phyloP scores from a whole-genome alignment of 2,329 filamentous ascomycete genomes.

The Sodiomyces alkalinus region DNA sequence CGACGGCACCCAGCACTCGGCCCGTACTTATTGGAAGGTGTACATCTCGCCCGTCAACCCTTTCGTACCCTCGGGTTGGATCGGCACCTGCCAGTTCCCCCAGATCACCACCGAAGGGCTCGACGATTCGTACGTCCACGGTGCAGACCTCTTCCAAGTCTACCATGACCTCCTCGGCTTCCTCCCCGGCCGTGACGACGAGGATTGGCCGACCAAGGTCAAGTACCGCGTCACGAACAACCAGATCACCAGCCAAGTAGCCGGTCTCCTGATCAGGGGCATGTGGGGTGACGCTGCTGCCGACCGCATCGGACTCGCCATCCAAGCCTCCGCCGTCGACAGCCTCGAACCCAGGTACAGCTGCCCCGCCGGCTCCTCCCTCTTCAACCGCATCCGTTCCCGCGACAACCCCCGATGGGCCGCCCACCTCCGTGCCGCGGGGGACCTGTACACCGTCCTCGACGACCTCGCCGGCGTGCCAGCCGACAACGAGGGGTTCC shows the following conservation, averaged over 20 bases:
- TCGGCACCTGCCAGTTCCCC: slow-evolving; percentile 64
- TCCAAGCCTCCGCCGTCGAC: slow-evolving; percentile 41
- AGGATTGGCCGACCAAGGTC: slow-evolving; percentile 28
- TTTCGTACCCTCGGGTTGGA: slow-evolving; percentile 49
- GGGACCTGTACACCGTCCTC: slow-evolving; percentile 39
- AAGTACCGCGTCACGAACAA: slow-evolving; percentile 67
- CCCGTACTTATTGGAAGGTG: slow-evolving; percentile 49
- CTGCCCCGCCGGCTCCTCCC: slow-evolving; percentile 35
- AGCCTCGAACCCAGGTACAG: slow-evolving; percentile 59
- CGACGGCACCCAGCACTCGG: slow-evolving; percentile 25
- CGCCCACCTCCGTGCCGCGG: slow-evolving; percentile 42
- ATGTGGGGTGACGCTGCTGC: slow-evolving; percentile 39
- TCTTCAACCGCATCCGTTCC: slow-evolving; percentile 29
- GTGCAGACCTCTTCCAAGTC: slow-evolving; percentile 60
- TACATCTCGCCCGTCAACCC: slow-evolving; percentile 50
- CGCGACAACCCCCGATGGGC: slow-evolving; percentile 38
- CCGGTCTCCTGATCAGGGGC: slow-evolving; percentile 56
- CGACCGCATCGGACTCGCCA: slow-evolving; percentile 24
- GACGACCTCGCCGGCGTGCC: slow-evolving; percentile 55
- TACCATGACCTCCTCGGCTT: slow-evolving; percentile 57
- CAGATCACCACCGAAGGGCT: slow-evolving; percentile 62
- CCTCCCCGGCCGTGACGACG: slow-evolving; percentile 34
- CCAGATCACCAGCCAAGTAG: slow-evolving; percentile 68
- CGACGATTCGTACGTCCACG: slow-evolving; percentile 61
- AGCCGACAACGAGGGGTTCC: slow-evolving; percentile 42